These are phyloP conservation scores for Ramularia endophylla DNA, from an alignment of 2,329 filamentous ascomycete species.

Conservation along the genomic window DNA sequence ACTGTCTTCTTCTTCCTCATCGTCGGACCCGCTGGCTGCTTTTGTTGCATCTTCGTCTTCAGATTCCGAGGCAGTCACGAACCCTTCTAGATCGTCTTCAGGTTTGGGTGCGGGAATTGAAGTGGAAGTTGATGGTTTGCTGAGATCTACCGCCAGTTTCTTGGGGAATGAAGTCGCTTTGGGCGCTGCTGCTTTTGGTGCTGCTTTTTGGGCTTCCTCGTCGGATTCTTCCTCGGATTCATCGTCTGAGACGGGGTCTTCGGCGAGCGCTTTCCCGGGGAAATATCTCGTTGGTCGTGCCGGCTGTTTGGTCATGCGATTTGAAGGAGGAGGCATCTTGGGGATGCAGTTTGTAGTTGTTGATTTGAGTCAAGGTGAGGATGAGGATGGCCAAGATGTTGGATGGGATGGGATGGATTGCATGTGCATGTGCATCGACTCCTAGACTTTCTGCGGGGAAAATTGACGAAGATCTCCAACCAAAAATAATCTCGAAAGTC, in stretches of 20 bases:
- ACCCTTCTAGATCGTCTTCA: constrained; percentile 45
- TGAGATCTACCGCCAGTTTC: constrained; percentile 37
- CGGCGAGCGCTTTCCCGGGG: constrained; percentile 68
- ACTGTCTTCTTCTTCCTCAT: constrained; percentile 36
- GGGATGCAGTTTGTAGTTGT: constrained; percentile 6
- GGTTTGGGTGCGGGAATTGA: constrained; percentile 25
- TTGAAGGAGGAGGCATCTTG: constrained; percentile 58
- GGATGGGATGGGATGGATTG: too few species aligned
- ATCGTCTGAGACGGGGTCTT: constrained; percentile 37
- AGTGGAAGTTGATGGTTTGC: constrained; percentile 28
- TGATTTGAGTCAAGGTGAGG: not conserved
- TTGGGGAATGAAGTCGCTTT: constrained; percentile 44
- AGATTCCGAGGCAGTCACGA: constrained; percentile 50
- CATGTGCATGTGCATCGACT: too few species aligned
- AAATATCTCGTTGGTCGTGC: constrained; percentile 73
- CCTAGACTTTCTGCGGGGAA: too few species aligned
- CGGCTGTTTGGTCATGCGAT: constrained; percentile 88
- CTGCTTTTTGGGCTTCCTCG: constrained; percentile 42
- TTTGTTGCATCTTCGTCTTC: constrained; percentile 33
- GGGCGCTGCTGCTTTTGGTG: constrained; percentile 33
- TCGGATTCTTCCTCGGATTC: constrained; percentile 47
- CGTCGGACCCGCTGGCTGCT: constrained; percentile 8
- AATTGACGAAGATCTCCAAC: too few species aligned
- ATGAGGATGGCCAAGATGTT: too few species aligned
- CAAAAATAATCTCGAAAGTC: too few species aligned